Conservation (phyloP, 441 rosid species). For the Mallotus japonicus region DNA sequence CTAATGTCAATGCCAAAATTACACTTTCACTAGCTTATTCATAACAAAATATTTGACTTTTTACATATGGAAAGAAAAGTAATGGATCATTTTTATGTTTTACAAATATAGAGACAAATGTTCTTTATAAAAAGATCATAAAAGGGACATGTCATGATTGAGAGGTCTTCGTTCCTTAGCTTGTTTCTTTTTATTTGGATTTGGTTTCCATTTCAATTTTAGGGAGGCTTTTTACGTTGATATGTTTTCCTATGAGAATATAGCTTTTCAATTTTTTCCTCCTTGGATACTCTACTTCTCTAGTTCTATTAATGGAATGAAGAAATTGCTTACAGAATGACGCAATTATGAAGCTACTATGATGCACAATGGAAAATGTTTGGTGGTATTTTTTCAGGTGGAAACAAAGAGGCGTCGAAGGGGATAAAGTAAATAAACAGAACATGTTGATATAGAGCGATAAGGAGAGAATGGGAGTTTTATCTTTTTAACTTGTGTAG, state of each 20-base stretch:
- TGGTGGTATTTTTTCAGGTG: conserved; percentile 43
- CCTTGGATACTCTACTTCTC: no score
- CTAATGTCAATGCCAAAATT: neutral
- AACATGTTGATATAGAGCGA: conserved; percentile 21
- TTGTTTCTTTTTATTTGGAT: neutral
- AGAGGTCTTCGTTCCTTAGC: neutral
- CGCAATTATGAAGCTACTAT: neutral
- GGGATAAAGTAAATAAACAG: conserved; percentile 28
- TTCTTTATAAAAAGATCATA: neutral
- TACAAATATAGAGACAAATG: neutral
- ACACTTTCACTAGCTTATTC: neutral
- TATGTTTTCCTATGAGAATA: neutral
- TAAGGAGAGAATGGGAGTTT: conserved; percentile 18
- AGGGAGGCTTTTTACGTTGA: no score
- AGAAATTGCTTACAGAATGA: neutral
- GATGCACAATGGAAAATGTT: neutral
- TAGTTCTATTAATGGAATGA: neutral
- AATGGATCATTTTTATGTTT: neutral
- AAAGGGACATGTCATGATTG: neutral
- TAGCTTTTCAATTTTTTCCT: neutral
- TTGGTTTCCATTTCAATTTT: no score
- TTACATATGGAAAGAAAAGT: neutral
- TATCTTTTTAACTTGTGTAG: conserved; percentile 24
- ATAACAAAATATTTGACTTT: neutral
- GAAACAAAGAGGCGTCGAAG: conserved; percentile 70